Base-by-base conservation (phyloP, 805 yeast species). In the Kodamaea hsintzibuensis region DNA sequence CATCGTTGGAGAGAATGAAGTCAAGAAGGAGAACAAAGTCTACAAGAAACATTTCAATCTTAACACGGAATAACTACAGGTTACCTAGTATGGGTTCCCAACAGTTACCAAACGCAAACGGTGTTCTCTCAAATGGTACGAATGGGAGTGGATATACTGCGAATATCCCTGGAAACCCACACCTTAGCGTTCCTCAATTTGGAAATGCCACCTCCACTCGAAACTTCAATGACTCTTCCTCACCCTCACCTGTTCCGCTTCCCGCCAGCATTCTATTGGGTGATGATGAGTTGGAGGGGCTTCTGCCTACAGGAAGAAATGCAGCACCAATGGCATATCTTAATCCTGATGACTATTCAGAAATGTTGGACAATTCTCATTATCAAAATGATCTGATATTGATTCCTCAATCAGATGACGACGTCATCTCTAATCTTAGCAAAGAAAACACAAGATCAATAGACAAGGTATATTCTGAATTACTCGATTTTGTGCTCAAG, bases 1-100 rank as follows among this genome's bases (percentile, higher is more conserved):
- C 89, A 0, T 84, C 89, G 0, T 62, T 85, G 16, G 75, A 81
- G 53, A 71, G 90, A 65, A 84, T 84, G 78, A 75, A 80, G 54
- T 81, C 82, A 42, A 73, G 89, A 55, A 69, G 89, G 51, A 79
- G 79, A 64, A 79, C 83, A 55, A 82, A 79, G 60, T 60, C 64
- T 42, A 54, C 60, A 2, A 60, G 71, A 51, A 69, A 66, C 49
- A 60, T 66, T 7, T 68, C 60, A 64, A 56, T 64, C 10, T 56
- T 67, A 48, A 60, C 71, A 12, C 66, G 65, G 25, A 40, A 40
- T 25, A 40, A 40, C 27, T 49, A 58, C 16, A 55, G 58, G 40
- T 48, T 68, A 30, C 66, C 69, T 1, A 62, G 62, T 40, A 50
- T 65, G 25, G 75, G 69, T 16, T 19, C 1, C 68, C 73, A 6